phyloP scores from a whole-genome alignment of 352 stramenopile genomes.

The Pythium scleroteichum region DNA sequence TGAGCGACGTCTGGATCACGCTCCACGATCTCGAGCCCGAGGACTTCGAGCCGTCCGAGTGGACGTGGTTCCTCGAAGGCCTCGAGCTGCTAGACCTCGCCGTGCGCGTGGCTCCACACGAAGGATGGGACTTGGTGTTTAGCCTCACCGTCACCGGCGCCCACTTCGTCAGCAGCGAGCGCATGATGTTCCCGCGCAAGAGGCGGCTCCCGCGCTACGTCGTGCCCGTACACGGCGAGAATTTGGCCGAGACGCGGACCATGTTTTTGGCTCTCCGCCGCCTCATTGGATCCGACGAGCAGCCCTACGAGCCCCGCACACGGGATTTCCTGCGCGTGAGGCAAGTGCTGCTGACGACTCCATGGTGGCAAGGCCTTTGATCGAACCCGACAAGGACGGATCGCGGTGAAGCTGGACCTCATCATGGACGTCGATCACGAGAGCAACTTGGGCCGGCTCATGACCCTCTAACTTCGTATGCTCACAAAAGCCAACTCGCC shows the following conservation, averaged over 20 bases:
- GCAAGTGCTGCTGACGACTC: background rate
- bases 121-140: background rate
- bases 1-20: background rate
- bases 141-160: no score
- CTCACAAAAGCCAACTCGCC: background rate
- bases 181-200: background rate
- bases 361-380: background rate
- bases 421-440: background rate
- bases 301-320: background rate
- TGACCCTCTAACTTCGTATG: background rate
- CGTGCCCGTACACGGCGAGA: background rate
- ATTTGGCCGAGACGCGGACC: no score
- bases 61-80: background rate
- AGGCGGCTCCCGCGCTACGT: background rate
- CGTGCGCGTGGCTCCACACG: background rate
- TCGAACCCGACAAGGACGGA: background rate
- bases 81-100: conserved; percentile 5
- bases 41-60: background rate
- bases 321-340: background rate
- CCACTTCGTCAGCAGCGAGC: background rate
- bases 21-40: background rate
- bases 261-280: background rate
- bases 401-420: background rate
- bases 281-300: background rate
- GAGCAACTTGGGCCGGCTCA: background rate